phyloP scores from a whole-genome alignment of 805 yeast species.

The Sugiyamaella mastotermitis region DNA sequence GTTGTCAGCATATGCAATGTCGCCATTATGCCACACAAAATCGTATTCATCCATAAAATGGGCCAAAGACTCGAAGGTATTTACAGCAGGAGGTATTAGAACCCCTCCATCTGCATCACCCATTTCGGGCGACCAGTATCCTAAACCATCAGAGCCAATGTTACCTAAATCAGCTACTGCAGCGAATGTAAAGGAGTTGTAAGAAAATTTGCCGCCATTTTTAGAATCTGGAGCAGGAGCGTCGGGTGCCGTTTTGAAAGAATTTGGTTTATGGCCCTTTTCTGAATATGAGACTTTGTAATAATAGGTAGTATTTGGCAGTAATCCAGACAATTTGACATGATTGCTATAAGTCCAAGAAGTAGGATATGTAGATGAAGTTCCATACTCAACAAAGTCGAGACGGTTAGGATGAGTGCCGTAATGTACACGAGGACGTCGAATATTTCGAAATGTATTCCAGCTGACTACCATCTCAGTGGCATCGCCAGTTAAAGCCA shows the following conservation, averaged over 20 bases:
- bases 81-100: slow-evolving; percentile 5
- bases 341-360: slow-evolving; percentile 25
- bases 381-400: slow-evolving; percentile 9
- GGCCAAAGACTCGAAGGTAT: slow-evolving; percentile 20
- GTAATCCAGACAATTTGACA: slow-evolving; percentile 22
- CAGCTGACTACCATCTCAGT: slow-evolving; percentile 25
- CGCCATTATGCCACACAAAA: slow-evolving; percentile 27
- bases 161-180: slow-evolving; percentile 17
- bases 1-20: slow-evolving; percentile 29
- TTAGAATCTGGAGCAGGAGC: slow-evolving; percentile 2
- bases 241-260: slow-evolving; percentile 17
- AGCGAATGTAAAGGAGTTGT: slow-evolving; percentile 11
- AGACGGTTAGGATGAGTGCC: slow-evolving; percentile 18
- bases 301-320: slow-evolving; percentile 26
- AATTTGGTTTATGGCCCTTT: slow-evolving; percentile 7
- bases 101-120: slow-evolving; percentile 10
- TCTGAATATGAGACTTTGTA: slow-evolving; percentile 21
- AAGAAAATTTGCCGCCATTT: slow-evolving; percentile 7
- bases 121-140: slow-evolving; percentile 3
- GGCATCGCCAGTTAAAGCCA: slow-evolving; percentile 20
- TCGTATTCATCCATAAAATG: slow-evolving; percentile 18
- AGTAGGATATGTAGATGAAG: slow-evolving; percentile 20
- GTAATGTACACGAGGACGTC: slow-evolving; percentile 22
- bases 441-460: slow-evolving; percentile 21
- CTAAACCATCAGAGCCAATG: slow-evolving; percentile 10